Conservation (phyloP, 2,329 filamentous ascomycete species). For the Colletotrichum melonis region DNA sequence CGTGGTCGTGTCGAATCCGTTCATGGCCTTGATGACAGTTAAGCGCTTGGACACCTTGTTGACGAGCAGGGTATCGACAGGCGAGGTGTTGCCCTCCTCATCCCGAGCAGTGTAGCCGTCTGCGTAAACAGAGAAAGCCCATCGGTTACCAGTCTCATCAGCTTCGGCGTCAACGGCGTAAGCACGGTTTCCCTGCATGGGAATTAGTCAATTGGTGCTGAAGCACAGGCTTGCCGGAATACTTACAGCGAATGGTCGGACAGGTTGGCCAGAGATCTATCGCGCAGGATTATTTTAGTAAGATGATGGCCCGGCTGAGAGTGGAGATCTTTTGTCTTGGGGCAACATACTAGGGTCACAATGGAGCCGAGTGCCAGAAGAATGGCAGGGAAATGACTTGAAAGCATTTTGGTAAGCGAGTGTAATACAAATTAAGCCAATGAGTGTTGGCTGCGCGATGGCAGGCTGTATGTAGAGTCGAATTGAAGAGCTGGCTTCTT, state of each 20-base stretch:
- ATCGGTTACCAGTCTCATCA: neutral
- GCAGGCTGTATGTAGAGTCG: neutral
- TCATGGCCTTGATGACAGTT: constrained; percentile 12
- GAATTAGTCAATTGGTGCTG: neutral
- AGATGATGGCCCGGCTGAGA: neutral
- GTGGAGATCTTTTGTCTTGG: accelerated
- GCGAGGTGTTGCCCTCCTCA: neutral
- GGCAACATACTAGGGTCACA: neutral
- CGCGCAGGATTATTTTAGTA: neutral
- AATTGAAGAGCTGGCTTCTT: neutral
- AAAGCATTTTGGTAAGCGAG: neutral
- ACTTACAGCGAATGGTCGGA: constrained; percentile 1
- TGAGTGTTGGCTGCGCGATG: neutral
- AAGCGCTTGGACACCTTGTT: neutral
- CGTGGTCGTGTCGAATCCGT: neutral
- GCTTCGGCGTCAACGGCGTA: neutral
- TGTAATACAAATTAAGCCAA: neutral
- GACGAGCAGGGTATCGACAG: neutral
- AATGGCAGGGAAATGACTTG: neutral
- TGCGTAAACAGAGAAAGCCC: neutral
- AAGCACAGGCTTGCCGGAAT: no score
- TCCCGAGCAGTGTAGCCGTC: neutral
- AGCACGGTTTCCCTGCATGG: neutral
- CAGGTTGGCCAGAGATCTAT: neutral
- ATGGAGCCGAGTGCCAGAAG: neutral